phyloP scores from a whole-genome alignment of 2,329 filamentous ascomycete species.

The Biscogniauxia mediterranea region DNA sequence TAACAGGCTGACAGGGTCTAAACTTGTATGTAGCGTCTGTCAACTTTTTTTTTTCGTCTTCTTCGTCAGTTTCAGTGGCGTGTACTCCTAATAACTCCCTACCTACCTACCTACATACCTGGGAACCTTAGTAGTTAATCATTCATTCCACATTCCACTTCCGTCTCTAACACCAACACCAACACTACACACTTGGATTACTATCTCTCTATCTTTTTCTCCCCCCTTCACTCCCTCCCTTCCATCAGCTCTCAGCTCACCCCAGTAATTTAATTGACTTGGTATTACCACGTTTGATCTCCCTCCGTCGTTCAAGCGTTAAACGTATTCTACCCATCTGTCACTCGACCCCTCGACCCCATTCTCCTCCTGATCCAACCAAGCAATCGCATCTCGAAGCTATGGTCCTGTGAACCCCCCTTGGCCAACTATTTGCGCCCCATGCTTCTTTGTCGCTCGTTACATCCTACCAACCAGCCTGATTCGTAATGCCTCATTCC shows the following conservation, averaged over 20 bases:
- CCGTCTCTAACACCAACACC: no score
- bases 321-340: no score
- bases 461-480: slow-evolving; percentile 19
- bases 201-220: background rate
- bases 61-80: no score
- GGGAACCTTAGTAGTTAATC: no score
- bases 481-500: slow-evolving; percentile 32
- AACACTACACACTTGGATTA: no score
- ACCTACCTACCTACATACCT: no score
- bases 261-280: background rate
- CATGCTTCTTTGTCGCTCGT: slow-evolving; percentile 29
- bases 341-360: no score
- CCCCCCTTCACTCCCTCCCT: no score
- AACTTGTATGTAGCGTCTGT: background rate
- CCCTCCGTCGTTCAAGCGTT: background rate
- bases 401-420: slow-evolving; percentile 27
- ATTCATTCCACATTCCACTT: background rate
- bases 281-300: background rate
- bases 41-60: background rate
- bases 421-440: slow-evolving; percentile 20
- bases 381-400: slow-evolving; percentile 13
- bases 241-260: background rate
- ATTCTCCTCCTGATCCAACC: background rate
- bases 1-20: background rate
- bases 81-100: no score